Evolutionary conservation across 768 basidiomycete species (phyloP).

Genomic region (Tubosaeta sp.): DNA sequence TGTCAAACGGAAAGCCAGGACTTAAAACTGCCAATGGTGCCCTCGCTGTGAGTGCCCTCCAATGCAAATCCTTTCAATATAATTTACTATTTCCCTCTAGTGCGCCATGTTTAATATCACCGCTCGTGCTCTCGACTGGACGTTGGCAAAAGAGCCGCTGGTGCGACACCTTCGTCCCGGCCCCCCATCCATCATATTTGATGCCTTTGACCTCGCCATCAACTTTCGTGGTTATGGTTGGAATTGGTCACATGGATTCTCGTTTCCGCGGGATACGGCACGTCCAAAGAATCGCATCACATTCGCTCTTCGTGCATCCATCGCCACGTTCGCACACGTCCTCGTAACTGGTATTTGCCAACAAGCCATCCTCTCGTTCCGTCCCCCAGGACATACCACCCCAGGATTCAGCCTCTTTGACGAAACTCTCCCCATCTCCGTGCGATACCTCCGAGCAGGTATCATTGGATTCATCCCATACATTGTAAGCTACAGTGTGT

Average conservation of each 20-base stretch:
- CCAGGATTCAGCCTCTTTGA: constrained; percentile 30
- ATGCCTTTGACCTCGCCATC: constrained; percentile 47
- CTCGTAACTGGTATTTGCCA: constrained; percentile 45
- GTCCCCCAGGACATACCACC: constrained; percentile 24
- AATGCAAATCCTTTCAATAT: no score
- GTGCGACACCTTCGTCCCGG: constrained; percentile 9
- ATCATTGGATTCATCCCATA: constrained; percentile 38
- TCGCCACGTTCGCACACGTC: constrained; percentile 34
- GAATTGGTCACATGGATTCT: constrained; percentile 45
- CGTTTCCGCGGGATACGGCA: constrained; percentile 33
- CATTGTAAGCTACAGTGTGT: constrained; percentile 27
- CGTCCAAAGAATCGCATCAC: constrained; percentile 34
- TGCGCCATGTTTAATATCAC: constrained; percentile 10
- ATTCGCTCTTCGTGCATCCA: constrained; percentile 36
- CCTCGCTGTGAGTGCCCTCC: constrained; percentile 8
- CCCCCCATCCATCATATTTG: constrained; percentile 10
- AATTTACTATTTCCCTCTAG: not conserved
- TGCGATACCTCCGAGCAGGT: constrained; percentile 37
- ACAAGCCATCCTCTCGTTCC: constrained; percentile 43
- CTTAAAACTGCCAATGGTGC: constrained; percentile 4
- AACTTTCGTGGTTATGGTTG: constrained; percentile 59
- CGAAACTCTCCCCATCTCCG: constrained; percentile 22
- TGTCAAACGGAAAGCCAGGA: constrained; percentile 3
- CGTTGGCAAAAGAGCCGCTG: constrained; percentile 9
- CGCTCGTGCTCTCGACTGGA: constrained; percentile 18